phyloP scores from a whole-genome alignment of 768 basidiomycete species.

The Termitomyces sp. region DNA sequence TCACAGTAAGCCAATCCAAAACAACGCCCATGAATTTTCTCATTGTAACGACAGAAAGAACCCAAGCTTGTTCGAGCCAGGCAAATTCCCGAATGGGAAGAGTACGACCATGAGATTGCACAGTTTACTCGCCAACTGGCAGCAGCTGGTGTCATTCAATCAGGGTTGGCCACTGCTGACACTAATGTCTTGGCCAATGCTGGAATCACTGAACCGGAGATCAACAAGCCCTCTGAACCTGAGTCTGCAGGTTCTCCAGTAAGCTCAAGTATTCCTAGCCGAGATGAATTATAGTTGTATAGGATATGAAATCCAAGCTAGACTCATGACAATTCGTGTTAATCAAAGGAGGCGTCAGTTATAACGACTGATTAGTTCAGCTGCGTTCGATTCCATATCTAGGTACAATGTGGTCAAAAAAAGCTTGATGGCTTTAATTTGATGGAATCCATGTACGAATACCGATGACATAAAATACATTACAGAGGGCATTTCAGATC shows the following conservation, averaged over 20 bases:
- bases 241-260: not conserved
- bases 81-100: conserved; percentile 97
- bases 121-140: conserved; percentile 71
- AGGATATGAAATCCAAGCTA: no score
- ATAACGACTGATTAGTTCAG: not conserved
- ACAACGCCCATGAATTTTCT: not conserved
- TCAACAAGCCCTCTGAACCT: not conserved
- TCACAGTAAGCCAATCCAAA: conserved; percentile 60
- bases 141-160: conserved; percentile 63
- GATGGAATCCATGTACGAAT: no score
- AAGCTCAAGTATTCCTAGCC: not conserved
- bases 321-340: no score
- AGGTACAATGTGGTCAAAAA: no score
- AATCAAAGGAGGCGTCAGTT: not conserved
- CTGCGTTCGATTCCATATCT: no score
- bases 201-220: conserved; percentile 5
- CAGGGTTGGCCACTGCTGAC: conserved; percentile 63
- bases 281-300: conserved; percentile 8
- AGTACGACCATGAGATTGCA: conserved; percentile 89
- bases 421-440: no score
- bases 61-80: conserved; percentile 91
- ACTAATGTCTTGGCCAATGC: conserved; percentile 61
- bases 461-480: no score
- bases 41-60: conserved; percentile 67
- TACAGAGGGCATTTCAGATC: no score